Percentiles rank a stretch among this genome's conserved stretches.
Conservation (phyloP, 2,329 filamentous ascomycete genomes). For the Macroventuria anomochaeta region DNA sequence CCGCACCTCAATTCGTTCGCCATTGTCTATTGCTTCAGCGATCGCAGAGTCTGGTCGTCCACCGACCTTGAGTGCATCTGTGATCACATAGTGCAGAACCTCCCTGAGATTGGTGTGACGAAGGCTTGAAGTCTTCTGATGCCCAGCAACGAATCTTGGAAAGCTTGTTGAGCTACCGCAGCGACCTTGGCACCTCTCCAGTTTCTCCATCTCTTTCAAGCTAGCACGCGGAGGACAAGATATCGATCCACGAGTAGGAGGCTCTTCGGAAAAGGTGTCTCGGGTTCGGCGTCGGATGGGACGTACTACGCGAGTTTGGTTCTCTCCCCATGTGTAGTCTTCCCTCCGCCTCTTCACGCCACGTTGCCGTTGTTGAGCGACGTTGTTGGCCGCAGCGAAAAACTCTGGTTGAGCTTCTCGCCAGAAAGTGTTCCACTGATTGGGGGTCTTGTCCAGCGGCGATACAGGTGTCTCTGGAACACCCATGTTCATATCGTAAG, state of each 20-base stretch:
- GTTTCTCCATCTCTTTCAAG: constrained; percentile 21
- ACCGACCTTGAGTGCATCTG: constrained; percentile 60
- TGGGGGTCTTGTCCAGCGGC: constrained; percentile 43
- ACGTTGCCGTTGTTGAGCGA: constrained; percentile 47
- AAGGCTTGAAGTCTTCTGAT: constrained; percentile 55
- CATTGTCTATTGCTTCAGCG: constrained; percentile 54
- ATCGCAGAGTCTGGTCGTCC: constrained; percentile 60
- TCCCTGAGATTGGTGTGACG: constrained; percentile 57
- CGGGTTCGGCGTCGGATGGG: constrained; percentile 36
- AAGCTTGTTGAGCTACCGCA: constrained; percentile 40
- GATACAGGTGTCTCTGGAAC: constrained; percentile 68
- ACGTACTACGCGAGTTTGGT: constrained; percentile 34
- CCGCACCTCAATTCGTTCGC: constrained; percentile 58
- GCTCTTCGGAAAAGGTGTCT: constrained; percentile 42
- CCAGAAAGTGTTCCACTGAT: constrained; percentile 37
- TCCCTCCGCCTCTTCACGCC: constrained; percentile 55
- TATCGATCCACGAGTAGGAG: constrained; percentile 24
- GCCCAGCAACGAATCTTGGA: constrained; percentile 45
- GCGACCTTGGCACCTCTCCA: constrained; percentile 25
- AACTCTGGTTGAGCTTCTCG: constrained; percentile 53
- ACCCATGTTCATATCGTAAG: constrained; percentile 77
- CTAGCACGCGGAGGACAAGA: constrained; percentile 23
- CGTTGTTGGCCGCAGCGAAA: constrained; percentile 52
- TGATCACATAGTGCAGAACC: constrained; percentile 59
- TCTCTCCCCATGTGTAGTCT: constrained; percentile 41